phyloP scores from a whole-genome alignment of 1,139 yeast species.

The Geotrichum macrosporum region DNA sequence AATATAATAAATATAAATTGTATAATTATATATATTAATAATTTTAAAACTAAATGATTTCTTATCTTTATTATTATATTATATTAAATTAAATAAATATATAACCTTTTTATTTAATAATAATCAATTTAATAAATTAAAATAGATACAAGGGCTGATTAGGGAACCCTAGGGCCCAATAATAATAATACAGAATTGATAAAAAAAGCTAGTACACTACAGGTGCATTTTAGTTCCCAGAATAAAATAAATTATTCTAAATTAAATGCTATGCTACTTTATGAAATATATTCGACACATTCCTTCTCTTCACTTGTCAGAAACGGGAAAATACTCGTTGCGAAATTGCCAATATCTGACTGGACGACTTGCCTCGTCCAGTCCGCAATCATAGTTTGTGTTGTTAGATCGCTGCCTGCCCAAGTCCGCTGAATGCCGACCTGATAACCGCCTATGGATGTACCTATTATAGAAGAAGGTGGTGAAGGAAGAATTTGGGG shows the following conservation, averaged over 20 bases:
- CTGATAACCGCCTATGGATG: background rate
- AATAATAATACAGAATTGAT: too few relatives aligned
- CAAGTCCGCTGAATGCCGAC: slow-evolving; percentile 3
- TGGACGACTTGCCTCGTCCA: slow-evolving; percentile 64
- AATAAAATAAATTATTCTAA: background rate
- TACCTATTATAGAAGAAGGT: background rate
- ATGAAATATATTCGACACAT: slow-evolving; percentile 34
- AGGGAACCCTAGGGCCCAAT: too few relatives aligned
- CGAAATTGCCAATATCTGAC: slow-evolving; percentile 54
- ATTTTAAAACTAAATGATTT: too few relatives aligned
- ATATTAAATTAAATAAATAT: too few relatives aligned
- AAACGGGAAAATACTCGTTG: slow-evolving; percentile 32
- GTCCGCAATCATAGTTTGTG: slow-evolving; percentile 45
- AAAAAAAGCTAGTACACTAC: too few relatives aligned
- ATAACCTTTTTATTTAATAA: too few relatives aligned
- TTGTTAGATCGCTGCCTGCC: slow-evolving; percentile 27
- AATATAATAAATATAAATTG: too few relatives aligned
- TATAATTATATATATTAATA: too few relatives aligned
- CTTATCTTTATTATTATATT: too few relatives aligned
- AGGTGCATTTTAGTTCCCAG: too few relatives aligned
- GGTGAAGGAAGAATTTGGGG: background rate
- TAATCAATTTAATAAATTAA: too few relatives aligned
- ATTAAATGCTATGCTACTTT: background rate
- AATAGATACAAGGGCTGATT: too few relatives aligned
- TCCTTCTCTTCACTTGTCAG: slow-evolving; percentile 57